Evolutionary conservation across 1,284 basidiomycete genomes (phyloP), one percentile per base, ranked within the genome.

Genomic region (Rhodotorula sp.): DNA sequence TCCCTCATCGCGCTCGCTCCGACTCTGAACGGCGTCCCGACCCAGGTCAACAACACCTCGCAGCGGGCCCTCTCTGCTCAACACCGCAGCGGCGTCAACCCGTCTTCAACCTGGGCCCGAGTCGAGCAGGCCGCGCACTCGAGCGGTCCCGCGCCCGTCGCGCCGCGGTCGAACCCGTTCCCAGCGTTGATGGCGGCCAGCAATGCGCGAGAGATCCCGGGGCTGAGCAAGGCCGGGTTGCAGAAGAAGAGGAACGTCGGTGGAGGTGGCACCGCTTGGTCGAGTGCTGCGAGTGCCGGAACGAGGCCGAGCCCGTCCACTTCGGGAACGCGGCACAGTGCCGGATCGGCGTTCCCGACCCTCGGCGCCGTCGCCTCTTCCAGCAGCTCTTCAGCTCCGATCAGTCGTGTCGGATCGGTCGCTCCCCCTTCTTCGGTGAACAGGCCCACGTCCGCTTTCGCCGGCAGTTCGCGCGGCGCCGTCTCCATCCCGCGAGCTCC

Each of bases 121-220:
- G 77, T 77, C 43, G 75, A 76, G 43, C 68, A 69, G 8, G 77
- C 77, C 10, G 77, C 77, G 16, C 63, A 68, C 2, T 65, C 72
- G 5, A n/a, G 66, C 31, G 70, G 68, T 5, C 70, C 72, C 0
- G 72, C 72, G 21, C 60, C 68, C 16, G 67, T 70, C 60, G 69
- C 75, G 10, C 74, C 67, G 4, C 63, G 66, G 15, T 43, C 38
- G 12, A 71, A 71, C 57, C 70, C 70, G 12, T 78, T 78, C 68
- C 77, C 77, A 18, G 72, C 75, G 3, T 60, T 78, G 21, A 66
- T 71, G 48, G 67, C 61, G 31, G 67, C 73, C 12, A 58, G 60
- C 7, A 72, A 73, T 62, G 68, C 72, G 3, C 69, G 67, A 28
- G 47, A 55, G 28, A 64, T 67, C 50, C 69, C 70, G n/a, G 77